Conservation (phyloP, 768 basidiomycete genomes). For the Lactarius vividus region DNA sequence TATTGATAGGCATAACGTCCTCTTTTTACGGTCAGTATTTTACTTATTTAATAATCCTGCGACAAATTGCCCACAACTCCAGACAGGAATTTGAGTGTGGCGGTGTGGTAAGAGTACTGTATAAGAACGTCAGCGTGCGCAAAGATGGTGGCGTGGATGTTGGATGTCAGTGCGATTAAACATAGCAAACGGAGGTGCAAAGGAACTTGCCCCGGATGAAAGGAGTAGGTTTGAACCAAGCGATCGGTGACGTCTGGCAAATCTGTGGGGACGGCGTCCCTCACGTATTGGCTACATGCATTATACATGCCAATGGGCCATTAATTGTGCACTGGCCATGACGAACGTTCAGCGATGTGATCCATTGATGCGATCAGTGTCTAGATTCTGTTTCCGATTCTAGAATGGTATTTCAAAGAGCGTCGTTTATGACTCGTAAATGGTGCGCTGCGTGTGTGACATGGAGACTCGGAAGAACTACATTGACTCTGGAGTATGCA, state of each 20-base stretch:
- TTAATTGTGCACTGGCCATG: background rate
- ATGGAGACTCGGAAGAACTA: background rate
- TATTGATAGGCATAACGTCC: background rate
- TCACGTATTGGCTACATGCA: conserved; percentile 17
- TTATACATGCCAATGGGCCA: background rate
- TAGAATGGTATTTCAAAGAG: background rate
- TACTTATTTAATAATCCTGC: background rate
- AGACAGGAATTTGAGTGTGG: conserved; percentile 41
- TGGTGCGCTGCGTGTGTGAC: background rate
- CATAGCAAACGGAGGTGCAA: too few relatives aligned
- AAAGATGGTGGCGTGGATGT: conserved; percentile 90
- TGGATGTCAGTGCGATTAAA: too few relatives aligned
- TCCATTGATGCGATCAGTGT: too few relatives aligned
- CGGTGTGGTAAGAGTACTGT: conserved; percentile 60
- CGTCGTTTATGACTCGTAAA: background rate
- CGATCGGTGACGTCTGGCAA: conserved; percentile 68
- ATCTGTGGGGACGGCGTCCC: conserved; percentile 72
- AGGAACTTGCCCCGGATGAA: background rate
- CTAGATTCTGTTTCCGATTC: background rate
- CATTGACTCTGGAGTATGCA: background rate
- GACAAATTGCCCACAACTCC: too few relatives aligned
- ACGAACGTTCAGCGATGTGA: conserved; percentile 7
- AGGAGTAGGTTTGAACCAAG: background rate
- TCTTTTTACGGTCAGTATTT: background rate
- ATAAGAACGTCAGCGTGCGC: conserved; percentile 56